These are phyloP conservation scores for Pseudomicrostroma phylloplanum DNA, from an alignment of 1,284 basidiomycete species.

Conservation along the genomic window DNA sequence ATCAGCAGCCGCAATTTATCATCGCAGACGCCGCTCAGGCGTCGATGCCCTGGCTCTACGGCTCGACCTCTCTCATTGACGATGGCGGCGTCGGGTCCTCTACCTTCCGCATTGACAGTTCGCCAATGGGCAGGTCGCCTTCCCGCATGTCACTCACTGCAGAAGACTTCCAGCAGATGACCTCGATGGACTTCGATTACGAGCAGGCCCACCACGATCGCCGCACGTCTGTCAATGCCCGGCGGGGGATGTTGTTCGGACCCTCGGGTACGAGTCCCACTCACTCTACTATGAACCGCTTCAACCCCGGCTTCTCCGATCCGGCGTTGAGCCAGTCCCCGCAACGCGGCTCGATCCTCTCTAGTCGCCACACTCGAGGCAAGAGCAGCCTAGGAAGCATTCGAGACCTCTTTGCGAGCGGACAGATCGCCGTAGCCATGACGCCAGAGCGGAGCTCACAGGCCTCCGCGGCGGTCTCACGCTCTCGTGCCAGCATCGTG, in stretches of 20 bases:
- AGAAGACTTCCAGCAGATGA: too few relatives aligned
- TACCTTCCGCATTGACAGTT: not conserved
- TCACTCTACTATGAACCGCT: not conserved
- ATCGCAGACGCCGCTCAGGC: not conserved
- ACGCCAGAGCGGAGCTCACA: not conserved
- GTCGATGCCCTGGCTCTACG: slow-evolving; percentile 2
- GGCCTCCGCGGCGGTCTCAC: not conserved
- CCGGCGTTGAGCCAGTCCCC: slow-evolving; percentile 5
- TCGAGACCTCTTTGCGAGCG: not conserved
- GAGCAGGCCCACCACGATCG: not conserved
- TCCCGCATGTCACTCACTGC: not conserved
- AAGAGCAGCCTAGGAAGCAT: not conserved
- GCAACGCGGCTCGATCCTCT: not conserved
- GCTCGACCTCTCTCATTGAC: not conserved
- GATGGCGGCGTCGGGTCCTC: not conserved
- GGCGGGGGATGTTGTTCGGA: not conserved
- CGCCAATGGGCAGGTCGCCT: not conserved
- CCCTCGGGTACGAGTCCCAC: not conserved
- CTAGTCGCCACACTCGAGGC: not conserved
- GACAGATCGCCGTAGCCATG: not conserved
- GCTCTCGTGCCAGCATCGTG: not conserved
- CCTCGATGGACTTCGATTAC: too few relatives aligned
- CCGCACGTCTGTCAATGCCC: not conserved
- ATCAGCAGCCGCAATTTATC: slow-evolving; percentile 7
- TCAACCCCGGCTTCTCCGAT: slow-evolving; percentile 4